phyloP scores from a whole-genome alignment of 768 basidiomycete species.

The Cubamyces sp. region DNA sequence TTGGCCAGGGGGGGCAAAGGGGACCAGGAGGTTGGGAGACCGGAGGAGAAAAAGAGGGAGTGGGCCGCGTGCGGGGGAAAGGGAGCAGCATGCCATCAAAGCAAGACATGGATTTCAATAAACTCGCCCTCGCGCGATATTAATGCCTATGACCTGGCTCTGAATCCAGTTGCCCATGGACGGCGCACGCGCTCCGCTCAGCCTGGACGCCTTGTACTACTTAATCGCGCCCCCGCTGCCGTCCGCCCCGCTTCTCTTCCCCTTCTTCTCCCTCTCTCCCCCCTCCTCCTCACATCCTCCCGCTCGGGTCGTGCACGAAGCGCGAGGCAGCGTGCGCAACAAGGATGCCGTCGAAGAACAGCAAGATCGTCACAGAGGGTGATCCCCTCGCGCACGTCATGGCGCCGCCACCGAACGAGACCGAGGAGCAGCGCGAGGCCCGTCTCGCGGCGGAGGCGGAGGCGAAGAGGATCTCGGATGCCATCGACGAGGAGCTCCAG shows the following conservation, averaged over 20 bases:
- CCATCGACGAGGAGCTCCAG: slow-evolving; percentile 45
- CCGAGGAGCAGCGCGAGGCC: slow-evolving; percentile 45
- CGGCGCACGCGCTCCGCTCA: slow-evolving; percentile 35
- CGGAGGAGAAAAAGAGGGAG: neutral
- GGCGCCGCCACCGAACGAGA: slow-evolving; percentile 61
- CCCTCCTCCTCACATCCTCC: neutral
- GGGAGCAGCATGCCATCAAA: neutral
- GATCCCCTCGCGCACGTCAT: slow-evolving; percentile 64
- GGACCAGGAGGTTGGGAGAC: neutral
- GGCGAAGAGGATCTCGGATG: slow-evolving; percentile 58
- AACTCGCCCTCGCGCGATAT: neutral
- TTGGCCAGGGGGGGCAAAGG: too few relatives aligned
- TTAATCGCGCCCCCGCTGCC: slow-evolving; percentile 59
- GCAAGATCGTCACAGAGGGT: slow-evolving; percentile 24
- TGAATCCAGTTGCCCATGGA: neutral
- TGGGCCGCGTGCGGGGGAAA: neutral
- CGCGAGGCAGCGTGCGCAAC: neutral
- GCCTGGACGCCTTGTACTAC: slow-evolving; percentile 51
- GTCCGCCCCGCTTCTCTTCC: slow-evolving; percentile 7
- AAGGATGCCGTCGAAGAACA: slow-evolving; percentile 17
- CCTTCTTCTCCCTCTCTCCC: neutral
- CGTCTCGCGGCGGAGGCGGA: slow-evolving; percentile 56
- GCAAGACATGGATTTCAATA: slow-evolving; percentile 1
- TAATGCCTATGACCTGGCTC: neutral
- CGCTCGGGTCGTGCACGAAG: neutral